These are phyloP conservation scores for Mimosa bimucronata DNA, from an alignment of 306 rosid species.

Conservation along the genomic window DNA sequence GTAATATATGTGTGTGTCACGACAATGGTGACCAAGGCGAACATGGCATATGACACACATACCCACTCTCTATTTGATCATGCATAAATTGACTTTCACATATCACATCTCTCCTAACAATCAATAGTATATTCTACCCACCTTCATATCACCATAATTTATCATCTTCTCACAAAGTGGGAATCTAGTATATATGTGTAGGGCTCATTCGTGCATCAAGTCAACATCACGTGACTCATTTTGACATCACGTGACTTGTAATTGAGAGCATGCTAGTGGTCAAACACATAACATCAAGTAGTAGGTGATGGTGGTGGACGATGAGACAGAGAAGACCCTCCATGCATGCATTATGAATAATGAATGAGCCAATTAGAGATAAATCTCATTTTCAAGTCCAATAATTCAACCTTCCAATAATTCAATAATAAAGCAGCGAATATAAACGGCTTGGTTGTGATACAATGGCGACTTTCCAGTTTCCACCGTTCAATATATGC, in stretches of 20 bases:
- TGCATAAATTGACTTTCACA: neutral
- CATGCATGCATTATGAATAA: neutral
- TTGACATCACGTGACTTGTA: slow-evolving; percentile 1
- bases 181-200: neutral
- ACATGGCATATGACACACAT: no score
- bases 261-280: slow-evolving; percentile 14
- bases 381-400: neutral
- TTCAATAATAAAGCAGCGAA: neutral
- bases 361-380: neutral
- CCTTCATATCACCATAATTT: neutral
- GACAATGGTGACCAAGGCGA: no score
- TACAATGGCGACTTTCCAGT: neutral
- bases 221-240: slow-evolving; percentile 22
- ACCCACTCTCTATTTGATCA: neutral
- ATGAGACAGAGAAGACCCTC: neutral
- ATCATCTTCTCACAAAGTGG: neutral
- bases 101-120: neutral
- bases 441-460: neutral
- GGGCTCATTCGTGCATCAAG: neutral
- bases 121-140: neutral
- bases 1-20: no score
- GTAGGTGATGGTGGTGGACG: neutral
- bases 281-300: neutral
- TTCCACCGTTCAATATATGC: neutral
- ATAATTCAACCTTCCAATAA: neutral